A percentile compares a stretch with the other conserved stretches of the same genome.
These are phyloP conservation scores for Xanthoparmelia taractica DNA, from an alignment of 495 filamentous ascomycete species.

Conservation along the genomic window DNA sequence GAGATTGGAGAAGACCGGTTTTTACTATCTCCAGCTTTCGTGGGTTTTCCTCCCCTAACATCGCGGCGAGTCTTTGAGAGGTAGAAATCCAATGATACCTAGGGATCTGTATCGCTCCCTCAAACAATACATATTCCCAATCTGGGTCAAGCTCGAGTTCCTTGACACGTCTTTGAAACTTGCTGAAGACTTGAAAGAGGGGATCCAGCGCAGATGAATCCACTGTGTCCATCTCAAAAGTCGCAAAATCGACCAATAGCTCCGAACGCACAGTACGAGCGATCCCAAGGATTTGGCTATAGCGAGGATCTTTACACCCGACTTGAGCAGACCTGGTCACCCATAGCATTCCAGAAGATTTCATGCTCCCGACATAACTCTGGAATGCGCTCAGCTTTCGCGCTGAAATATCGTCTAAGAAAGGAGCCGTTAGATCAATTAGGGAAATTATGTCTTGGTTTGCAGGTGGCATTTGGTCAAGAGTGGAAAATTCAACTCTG, in stretches of 20 bases:
- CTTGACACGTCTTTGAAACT: slow-evolving; percentile 4
- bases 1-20: background rate
- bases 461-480: slow-evolving; percentile 23
- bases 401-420: slow-evolving; percentile 27
- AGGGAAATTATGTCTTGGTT: slow-evolving; percentile 31
- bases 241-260: slow-evolving; percentile 32
- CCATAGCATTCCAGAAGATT: slow-evolving; percentile 33
- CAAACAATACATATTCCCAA: background rate
- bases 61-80: background rate
- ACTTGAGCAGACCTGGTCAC: slow-evolving; percentile 34
- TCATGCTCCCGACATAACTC: slow-evolving; percentile 1
- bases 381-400: slow-evolving; percentile 24
- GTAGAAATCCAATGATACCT: slow-evolving; percentile 14
- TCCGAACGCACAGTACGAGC: slow-evolving; percentile 39
- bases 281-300: slow-evolving; percentile 33
- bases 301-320: slow-evolving; percentile 34
- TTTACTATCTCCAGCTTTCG: no score
- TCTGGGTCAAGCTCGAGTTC: slow-evolving; percentile 8
- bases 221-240: slow-evolving; percentile 35
- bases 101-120: slow-evolving; percentile 13
- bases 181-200: slow-evolving; percentile 2
- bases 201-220: no score
- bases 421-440: slow-evolving; percentile 29
- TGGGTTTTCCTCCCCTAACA: slow-evolving; percentile 1
- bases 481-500: slow-evolving; percentile 20